Percentiles rank a stretch among this genome's conserved stretches.
Conservation (phyloP, 139 green algal species). For the Tetraselmis chui region DNA sequence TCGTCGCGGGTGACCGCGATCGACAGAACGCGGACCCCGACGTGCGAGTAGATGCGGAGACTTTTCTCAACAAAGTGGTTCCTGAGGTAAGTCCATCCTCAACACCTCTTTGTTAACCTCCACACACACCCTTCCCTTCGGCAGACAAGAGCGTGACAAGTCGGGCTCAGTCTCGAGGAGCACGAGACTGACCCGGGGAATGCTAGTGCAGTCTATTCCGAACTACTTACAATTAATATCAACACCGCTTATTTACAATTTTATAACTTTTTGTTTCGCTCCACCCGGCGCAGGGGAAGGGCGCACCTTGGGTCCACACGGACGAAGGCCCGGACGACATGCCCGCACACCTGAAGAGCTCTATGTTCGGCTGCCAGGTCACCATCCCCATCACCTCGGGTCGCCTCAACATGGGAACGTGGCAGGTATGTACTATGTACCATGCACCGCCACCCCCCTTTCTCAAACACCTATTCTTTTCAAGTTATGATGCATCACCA, state of each 20-base stretch:
- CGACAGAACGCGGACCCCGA: conserved; percentile 56
- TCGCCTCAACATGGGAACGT: conserved; percentile 52
- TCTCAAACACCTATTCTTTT: too few relatives aligned
- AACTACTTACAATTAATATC: background rate
- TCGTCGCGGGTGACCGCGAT: too few relatives aligned
- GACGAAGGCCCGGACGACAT: conserved; percentile 58
- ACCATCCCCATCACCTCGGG: conserved; percentile 53
- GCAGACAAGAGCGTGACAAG: too few relatives aligned
- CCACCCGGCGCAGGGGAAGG: conserved; percentile 20
- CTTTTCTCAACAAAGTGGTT: conserved; percentile 48
- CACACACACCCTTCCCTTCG: too few relatives aligned
- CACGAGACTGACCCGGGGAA: conserved; percentile 1
- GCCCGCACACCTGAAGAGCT: conserved; percentile 44
- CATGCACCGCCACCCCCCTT: too few relatives aligned
- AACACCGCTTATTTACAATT: background rate
- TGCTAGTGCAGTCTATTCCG: background rate
- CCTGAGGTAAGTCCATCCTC: conserved; percentile 60
- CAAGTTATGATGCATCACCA: too few relatives aligned
- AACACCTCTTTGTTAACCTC: too few relatives aligned
- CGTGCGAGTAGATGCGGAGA: conserved; percentile 61
- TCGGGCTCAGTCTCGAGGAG: too few relatives aligned
- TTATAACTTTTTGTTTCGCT: too few relatives aligned
- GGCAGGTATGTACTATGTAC: conserved; percentile 34
- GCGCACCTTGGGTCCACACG: conserved; percentile 53
- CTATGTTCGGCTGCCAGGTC: conserved; percentile 49